phyloP scores from a whole-genome alignment of 257 asterid species.

The Solanum verrucosum region DNA sequence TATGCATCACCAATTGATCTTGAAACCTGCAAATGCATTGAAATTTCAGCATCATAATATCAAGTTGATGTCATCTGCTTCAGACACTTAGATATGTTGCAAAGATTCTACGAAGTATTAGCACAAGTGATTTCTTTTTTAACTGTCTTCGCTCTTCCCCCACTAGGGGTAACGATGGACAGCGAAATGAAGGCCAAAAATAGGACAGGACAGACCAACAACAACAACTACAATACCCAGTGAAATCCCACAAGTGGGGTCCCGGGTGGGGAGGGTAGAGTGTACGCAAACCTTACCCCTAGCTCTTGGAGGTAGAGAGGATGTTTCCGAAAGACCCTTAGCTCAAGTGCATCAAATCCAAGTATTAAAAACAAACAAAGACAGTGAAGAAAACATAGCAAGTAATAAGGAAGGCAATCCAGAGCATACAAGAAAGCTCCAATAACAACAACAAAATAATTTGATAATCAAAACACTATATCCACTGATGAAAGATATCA shows the following conservation, averaged over 20 bases:
- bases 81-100: background rate
- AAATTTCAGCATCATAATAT: background rate
- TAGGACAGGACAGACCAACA: background rate
- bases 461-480: background rate
- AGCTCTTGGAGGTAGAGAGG: background rate
- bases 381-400: background rate
- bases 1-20: slow-evolving; percentile 86
- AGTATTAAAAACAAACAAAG: background rate
- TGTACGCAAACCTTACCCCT: background rate
- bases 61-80: background rate
- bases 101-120: background rate
- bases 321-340: background rate
- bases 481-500: background rate
- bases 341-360: background rate
- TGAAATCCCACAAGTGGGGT: background rate
- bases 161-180: background rate
- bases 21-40: slow-evolving; percentile 39
- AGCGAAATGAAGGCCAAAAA: background rate
- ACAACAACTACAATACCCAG: background rate
- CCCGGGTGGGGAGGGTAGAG: background rate
- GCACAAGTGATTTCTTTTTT: background rate
- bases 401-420: background rate
- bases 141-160: background rate
- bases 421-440: background rate
- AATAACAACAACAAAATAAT: background rate